Conservation (phyloP, 2,329 filamentous ascomycete genomes). For the Botrytis fabae region DNA sequence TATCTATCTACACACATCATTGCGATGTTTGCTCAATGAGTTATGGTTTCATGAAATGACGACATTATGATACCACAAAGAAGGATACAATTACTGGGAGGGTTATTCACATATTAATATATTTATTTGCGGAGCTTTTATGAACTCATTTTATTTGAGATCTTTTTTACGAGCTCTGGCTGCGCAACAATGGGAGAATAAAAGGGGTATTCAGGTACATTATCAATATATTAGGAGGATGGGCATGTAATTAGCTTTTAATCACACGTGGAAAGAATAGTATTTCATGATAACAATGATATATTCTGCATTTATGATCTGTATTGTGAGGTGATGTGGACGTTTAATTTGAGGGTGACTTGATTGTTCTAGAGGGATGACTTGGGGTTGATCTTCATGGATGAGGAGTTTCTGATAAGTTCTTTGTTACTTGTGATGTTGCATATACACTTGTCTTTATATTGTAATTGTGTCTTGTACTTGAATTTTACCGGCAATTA, state of each 20-base stretch:
- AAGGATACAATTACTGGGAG: slow-evolving; percentile 1
- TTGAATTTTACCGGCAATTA: neutral
- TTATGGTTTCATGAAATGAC: neutral
- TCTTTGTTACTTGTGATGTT: neutral
- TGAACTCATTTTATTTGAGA: slow-evolving; percentile 1
- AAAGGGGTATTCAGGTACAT: neutral
- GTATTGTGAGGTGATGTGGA: neutral
- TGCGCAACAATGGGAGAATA: neutral
- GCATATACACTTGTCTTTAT: neutral
- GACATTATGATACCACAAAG: neutral
- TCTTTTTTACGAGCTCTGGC: slow-evolving; percentile 7
- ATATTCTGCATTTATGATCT: neutral
- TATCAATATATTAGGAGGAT: slow-evolving; percentile 11
- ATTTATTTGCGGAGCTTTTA: slow-evolving; percentile 10
- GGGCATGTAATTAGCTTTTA: slow-evolving; percentile 7
- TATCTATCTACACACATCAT: neutral
- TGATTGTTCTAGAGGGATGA: neutral
- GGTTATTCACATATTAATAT: neutral
- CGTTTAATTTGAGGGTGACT: neutral
- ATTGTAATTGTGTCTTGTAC: neutral
- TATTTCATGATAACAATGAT: neutral
- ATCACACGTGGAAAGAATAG: neutral
- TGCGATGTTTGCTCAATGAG: neutral
- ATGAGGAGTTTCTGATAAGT: neutral
- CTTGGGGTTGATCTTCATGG: neutral